Conservation (phyloP, 805 yeast species). For the Wickerhamiella azyma region DNA sequence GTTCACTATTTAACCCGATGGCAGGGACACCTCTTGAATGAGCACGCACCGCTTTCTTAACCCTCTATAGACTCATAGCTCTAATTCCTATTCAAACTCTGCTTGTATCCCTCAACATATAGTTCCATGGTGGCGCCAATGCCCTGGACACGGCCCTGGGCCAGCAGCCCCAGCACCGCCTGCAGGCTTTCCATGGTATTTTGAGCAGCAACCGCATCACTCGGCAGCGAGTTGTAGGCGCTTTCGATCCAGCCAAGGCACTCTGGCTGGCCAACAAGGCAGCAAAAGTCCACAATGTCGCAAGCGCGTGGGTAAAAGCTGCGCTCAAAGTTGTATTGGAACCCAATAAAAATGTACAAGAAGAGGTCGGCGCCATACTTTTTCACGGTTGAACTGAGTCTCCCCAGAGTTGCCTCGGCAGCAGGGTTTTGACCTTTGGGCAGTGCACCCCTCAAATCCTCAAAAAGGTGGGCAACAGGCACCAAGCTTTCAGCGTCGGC, state of each 20-base stretch:
- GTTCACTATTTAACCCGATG: no score
- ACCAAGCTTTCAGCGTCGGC: conserved; percentile 61
- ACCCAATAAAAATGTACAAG: conserved; percentile 49
- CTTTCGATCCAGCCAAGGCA: conserved; percentile 51
- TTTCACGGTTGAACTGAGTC: conserved; percentile 19
- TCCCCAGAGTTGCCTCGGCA: conserved; percentile 18
- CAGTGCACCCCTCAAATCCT: conserved; percentile 46
- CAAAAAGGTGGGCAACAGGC: conserved; percentile 58
- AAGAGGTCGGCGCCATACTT: conserved; percentile 47
- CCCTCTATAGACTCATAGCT: not conserved
- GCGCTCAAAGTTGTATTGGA: conserved; percentile 50
- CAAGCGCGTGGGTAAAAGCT: conserved; percentile 14
- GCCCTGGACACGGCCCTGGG: conserved; percentile 56
- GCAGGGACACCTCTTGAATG: no score
- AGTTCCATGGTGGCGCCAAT: conserved; percentile 60
- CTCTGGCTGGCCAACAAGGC: conserved; percentile 25
- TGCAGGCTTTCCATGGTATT: conserved; percentile 51
- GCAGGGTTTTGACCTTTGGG: conserved; percentile 29
- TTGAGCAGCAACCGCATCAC: conserved; percentile 44
- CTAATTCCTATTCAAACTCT: conserved; percentile 11
- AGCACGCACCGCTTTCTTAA: no score
- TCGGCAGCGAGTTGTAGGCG: conserved; percentile 45
- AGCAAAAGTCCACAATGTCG: conserved; percentile 13
- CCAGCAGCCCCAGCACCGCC: conserved; percentile 21
- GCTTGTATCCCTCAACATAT: conserved; percentile 35